Conservation (phyloP, 2,329 filamentous ascomycete genomes). For the Colletotrichum tropicale region DNA sequence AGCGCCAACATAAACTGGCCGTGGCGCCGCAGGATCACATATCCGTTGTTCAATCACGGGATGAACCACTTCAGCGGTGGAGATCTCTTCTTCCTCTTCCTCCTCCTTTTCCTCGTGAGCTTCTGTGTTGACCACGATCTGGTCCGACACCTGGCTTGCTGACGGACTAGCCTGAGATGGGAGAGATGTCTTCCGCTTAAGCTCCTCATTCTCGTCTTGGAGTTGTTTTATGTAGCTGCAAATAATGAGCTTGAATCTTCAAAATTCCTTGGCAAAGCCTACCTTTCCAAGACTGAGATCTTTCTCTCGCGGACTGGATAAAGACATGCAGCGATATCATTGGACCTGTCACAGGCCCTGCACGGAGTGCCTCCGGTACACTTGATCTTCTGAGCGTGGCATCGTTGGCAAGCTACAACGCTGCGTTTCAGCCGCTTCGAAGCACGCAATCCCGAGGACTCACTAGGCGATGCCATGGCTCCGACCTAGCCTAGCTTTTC, state of each 20-base stretch:
- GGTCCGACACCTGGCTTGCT: slow-evolving; percentile 21
- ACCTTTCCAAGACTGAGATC: slow-evolving; percentile 34
- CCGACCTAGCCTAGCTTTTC: background rate
- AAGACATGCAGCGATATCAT: slow-evolving; percentile 38
- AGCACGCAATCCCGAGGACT: background rate
- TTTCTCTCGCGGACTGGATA: slow-evolving; percentile 46
- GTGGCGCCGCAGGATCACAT: slow-evolving; percentile 8
- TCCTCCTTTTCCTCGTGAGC: slow-evolving; percentile 20
- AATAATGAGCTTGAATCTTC: background rate
- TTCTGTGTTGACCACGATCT: slow-evolving; percentile 33
- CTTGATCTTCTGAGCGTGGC: slow-evolving; percentile 49
- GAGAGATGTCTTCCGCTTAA: background rate
- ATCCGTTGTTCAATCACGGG: background rate
- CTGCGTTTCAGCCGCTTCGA: background rate
- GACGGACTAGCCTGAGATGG: slow-evolving; percentile 11
- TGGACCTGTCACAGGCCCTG: slow-evolving; percentile 39
- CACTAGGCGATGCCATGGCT: background rate
- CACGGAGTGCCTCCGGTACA: slow-evolving; percentile 49
- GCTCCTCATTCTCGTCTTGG: slow-evolving; percentile 21
- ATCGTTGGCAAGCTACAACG: slow-evolving; percentile 37
- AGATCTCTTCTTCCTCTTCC: slow-evolving; percentile 13
- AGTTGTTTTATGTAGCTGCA: slow-evolving; percentile 21
- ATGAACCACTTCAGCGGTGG: background rate
- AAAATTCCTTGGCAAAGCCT: slow-evolving; percentile 19
- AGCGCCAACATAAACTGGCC: slow-evolving; percentile 33